Evolutionary conservation across 1,284 basidiomycete genomes (phyloP).

Genomic region (Anthracocystis panici-leucophaei): DNA sequence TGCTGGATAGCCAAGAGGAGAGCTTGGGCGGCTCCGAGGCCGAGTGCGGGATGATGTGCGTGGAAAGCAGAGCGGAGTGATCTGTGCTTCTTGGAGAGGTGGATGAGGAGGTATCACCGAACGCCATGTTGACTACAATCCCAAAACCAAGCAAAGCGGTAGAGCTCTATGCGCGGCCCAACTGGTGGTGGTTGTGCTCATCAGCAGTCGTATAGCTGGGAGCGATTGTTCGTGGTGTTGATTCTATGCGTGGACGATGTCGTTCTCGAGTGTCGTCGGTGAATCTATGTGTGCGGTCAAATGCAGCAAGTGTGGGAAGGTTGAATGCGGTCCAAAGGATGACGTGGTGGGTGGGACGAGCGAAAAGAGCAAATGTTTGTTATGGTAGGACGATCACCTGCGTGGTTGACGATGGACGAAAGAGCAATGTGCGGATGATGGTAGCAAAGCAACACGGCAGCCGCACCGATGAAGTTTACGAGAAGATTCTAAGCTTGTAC

Average conservation of each 20-base stretch:
- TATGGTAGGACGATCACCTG: too few relatives aligned
- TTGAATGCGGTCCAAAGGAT: neutral
- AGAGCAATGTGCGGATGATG: too few relatives aligned
- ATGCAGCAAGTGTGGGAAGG: neutral
- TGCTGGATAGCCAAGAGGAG: neutral
- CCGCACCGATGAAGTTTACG: too few relatives aligned
- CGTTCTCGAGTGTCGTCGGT: neutral
- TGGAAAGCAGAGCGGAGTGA: conserved; percentile 11
- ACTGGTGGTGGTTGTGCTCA: neutral
- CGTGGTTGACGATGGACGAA: too few relatives aligned
- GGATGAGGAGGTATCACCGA: conserved; percentile 4
- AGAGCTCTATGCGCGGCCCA: conserved; percentile 2
- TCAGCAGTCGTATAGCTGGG: neutral
- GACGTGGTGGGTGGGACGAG: neutral
- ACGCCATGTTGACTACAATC: conserved; percentile 9
- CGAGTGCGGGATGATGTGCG: conserved; percentile 30
- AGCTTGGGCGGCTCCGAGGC: conserved; percentile 29
- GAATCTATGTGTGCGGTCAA: neutral
- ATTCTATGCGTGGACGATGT: neutral
- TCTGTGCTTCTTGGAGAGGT: conserved; percentile 1
- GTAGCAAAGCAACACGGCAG: too few relatives aligned
- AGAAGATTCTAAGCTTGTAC: too few relatives aligned
- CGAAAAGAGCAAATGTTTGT: too few relatives aligned
- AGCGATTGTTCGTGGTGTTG: neutral
- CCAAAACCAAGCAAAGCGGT: neutral